These are phyloP conservation scores for Saposhnikovia divaricata DNA, from an alignment of 129 eudicot genomes.

Conservation along the genomic window DNA sequence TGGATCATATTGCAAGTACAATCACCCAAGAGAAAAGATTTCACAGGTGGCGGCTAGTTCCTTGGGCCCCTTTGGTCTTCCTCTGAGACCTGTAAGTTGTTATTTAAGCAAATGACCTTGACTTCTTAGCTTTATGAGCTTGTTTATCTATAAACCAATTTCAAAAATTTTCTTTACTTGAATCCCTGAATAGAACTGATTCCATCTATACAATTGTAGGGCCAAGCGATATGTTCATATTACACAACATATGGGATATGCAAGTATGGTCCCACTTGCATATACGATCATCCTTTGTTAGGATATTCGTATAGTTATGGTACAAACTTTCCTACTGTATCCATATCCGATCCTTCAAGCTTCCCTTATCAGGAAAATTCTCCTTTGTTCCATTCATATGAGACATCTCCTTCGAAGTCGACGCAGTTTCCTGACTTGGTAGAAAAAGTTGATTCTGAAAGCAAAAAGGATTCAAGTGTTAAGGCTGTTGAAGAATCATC, in stretches of 20 bases:
- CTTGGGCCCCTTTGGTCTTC: slow-evolving; percentile 78
- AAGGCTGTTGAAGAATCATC: slow-evolving; percentile 6
- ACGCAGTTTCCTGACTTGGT: slow-evolving; percentile 32
- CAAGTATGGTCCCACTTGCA: slow-evolving; percentile 80
- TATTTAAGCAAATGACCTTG: background rate
- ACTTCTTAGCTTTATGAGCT: background rate
- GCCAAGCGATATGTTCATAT: slow-evolving; percentile 52
- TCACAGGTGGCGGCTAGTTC: slow-evolving; percentile 35
- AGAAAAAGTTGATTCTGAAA: slow-evolving; percentile 26
- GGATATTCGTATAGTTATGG: slow-evolving; percentile 46
- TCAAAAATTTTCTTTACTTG: background rate
- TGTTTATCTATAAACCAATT: background rate
- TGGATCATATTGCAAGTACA: slow-evolving; percentile 77
- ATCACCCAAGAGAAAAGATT: slow-evolving; percentile 70
- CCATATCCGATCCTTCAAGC: slow-evolving; percentile 29
- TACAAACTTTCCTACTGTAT: slow-evolving; percentile 31
- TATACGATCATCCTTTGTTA: slow-evolving; percentile 70
- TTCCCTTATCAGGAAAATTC: slow-evolving; percentile 26
- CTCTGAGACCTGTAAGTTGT: slow-evolving; percentile 75
- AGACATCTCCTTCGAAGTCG: slow-evolving; percentile 45
- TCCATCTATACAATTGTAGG: slow-evolving; percentile 38
- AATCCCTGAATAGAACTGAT: background rate
- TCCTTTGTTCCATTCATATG: slow-evolving; percentile 25
- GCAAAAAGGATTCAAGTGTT: slow-evolving; percentile 7
- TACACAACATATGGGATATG: slow-evolving; percentile 62